phyloP scores from a whole-genome alignment of 164 flowering plant genomes.

The Cinnamomum chago region DNA sequence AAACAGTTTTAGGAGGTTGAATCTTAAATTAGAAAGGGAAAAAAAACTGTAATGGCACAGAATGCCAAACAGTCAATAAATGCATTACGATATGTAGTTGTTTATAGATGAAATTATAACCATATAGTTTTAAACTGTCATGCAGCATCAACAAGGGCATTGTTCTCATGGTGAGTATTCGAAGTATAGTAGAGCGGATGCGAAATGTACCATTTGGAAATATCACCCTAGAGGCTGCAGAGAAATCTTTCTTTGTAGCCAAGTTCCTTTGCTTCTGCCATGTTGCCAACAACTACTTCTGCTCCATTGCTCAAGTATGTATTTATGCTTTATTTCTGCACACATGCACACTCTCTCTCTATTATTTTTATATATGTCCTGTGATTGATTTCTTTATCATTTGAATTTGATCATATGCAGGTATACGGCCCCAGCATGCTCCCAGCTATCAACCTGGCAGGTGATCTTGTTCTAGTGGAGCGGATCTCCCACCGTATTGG shows the following conservation, averaged over 20 bases:
- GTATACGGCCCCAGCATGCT: constrained; percentile 84
- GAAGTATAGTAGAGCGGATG: not conserved
- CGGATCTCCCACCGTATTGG: constrained; percentile 42
- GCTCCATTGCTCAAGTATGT: constrained; percentile 35
- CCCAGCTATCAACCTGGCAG: constrained; percentile 51
- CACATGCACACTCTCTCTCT: not conserved
- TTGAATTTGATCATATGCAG: constrained; percentile 30
- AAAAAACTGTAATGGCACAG: not conserved
- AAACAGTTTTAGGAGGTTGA: not conserved
- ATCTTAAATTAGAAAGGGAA: not conserved
- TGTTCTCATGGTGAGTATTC: not conserved
- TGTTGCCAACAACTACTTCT: constrained; percentile 49
- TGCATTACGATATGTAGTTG: too few relatives aligned
- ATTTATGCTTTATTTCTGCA: not conserved
- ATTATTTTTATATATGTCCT: too few relatives aligned
- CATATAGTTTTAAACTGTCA: not conserved
- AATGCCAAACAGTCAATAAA: not conserved
- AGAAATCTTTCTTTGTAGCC: constrained; percentile 16
- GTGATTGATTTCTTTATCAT: not conserved
- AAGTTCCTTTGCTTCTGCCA: constrained; percentile 51
- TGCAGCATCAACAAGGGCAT: not conserved
- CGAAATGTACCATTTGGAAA: constrained; percentile 15
- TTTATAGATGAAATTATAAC: not conserved
- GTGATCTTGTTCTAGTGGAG: constrained; percentile 49
- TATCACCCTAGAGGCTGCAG: constrained; percentile 41